Conservation (phyloP, 768 basidiomycete species). For the Dacryopinax primogenitus region DNA sequence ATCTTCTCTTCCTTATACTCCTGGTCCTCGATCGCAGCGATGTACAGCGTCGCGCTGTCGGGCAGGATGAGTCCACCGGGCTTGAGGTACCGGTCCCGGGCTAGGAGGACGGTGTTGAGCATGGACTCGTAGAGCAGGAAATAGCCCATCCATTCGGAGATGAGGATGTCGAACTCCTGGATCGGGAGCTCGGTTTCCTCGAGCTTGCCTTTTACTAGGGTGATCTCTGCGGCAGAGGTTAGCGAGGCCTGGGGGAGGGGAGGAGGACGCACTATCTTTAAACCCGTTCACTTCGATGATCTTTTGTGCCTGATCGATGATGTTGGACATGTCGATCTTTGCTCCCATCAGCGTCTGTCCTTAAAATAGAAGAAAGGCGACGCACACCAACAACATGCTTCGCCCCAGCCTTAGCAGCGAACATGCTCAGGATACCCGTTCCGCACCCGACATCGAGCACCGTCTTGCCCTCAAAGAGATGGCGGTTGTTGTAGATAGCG, state of each 20-base stretch:
- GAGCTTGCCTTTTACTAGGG: slow-evolving; percentile 93
- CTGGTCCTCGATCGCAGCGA: slow-evolving; percentile 97
- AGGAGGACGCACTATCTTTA: slow-evolving; percentile 63
- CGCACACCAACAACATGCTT: slow-evolving; percentile 83
- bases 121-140: slow-evolving; percentile 98
- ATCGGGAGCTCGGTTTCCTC: slow-evolving; percentile 85
- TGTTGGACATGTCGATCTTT: slow-evolving; percentile 99
- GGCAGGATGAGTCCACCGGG: slow-evolving; percentile 88
- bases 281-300: slow-evolving; percentile 96
- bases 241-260: neutral
- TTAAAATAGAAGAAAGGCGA: slow-evolving; percentile 10
- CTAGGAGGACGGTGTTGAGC: slow-evolving; percentile 95
- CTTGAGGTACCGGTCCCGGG: slow-evolving; percentile 92
- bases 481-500: slow-evolving; percentile 86
- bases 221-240: slow-evolving; percentile 50
- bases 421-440: slow-evolving; percentile 96
- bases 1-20: slow-evolving; percentile 99
- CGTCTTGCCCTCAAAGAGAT: slow-evolving; percentile 92
- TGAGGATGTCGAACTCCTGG: slow-evolving; percentile 91
- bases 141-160: slow-evolving; percentile 99
- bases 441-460: slow-evolving; percentile 98
- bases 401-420: slow-evolving; percentile 91
- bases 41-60: slow-evolving; percentile 78
- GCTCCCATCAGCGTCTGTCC: slow-evolving; percentile 4
- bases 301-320: slow-evolving; percentile 96